A percentile compares a stretch with the other conserved stretches of the same genome.
phyloP scores from a whole-genome alignment of 805 yeast species.

The Ogataea populi-albae region DNA sequence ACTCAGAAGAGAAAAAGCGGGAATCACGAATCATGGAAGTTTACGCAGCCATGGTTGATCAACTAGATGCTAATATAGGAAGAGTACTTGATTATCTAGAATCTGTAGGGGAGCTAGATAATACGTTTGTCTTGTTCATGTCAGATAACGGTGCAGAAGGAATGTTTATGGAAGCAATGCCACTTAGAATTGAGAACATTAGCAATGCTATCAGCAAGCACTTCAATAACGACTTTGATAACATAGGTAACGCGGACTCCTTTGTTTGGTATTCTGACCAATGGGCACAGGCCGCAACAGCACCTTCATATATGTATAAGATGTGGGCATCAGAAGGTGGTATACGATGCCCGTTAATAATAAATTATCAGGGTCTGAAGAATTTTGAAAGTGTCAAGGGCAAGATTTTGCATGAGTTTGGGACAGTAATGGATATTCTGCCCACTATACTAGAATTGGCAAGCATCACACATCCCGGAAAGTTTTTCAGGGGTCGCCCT shows the following conservation, averaged over 20 bases:
- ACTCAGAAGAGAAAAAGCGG: conserved; percentile 34
- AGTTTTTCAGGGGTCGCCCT: conserved; percentile 38
- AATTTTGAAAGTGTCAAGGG: conserved; percentile 24
- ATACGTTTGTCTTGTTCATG: conserved; percentile 57
- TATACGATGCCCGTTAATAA: conserved; percentile 52
- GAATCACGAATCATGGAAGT: conserved; percentile 50
- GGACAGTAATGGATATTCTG: conserved; percentile 58
- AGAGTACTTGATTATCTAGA: conserved; percentile 43
- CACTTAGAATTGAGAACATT: conserved; percentile 35
- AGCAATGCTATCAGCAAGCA: conserved; percentile 29
- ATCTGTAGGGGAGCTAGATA: conserved; percentile 43
- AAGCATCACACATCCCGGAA: conserved; percentile 42
- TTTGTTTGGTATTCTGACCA: conserved; percentile 53
- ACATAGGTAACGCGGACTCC: conserved; percentile 47
- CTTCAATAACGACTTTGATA: conserved; percentile 43
- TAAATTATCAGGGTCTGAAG: conserved; percentile 40
- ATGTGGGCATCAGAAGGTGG: conserved; percentile 63
- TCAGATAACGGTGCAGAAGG: conserved; percentile 69
- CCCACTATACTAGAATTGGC: conserved; percentile 56
- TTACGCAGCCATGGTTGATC: conserved; percentile 65
- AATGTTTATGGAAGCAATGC: conserved; percentile 54
- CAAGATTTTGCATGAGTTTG: conserved; percentile 34
- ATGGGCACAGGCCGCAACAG: conserved; percentile 65
- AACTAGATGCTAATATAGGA: conserved; percentile 51
- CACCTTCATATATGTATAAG: conserved; percentile 52